Evolutionary conservation across 2,329 filamentous ascomycete genomes (phyloP).

Genomic region (Botrytis pseudocinerea): DNA sequence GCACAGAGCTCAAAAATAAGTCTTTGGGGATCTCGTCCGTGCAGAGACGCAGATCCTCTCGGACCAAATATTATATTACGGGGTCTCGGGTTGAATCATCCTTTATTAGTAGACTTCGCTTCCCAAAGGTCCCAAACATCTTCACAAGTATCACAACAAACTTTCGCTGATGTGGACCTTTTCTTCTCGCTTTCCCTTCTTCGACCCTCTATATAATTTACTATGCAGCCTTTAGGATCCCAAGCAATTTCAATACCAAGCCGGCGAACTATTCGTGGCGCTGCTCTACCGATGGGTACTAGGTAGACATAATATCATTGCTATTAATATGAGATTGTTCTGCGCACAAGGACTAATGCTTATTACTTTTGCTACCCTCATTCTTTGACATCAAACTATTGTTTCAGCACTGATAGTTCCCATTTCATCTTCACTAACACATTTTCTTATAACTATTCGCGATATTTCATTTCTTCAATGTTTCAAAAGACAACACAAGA

Average conservation of each 20-base stretch:
- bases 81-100: background rate
- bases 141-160: background rate
- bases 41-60: background rate
- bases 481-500: background rate
- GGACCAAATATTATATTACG: background rate
- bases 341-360: background rate
- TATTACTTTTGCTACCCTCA: conserved; percentile 11
- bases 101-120: background rate
- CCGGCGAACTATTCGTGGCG: background rate
- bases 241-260: background rate
- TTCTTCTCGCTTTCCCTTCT: background rate
- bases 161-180: background rate
- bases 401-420: conserved; percentile 17
- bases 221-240: background rate
- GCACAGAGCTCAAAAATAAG: background rate
- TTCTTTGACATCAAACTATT: conserved; percentile 16
- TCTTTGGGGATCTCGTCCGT: conserved; percentile 5
- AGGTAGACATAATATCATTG: background rate
- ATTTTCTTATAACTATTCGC: conserved; percentile 1
- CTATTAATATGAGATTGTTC: conserved; percentile 3
- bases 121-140: background rate
- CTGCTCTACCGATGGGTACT: background rate
- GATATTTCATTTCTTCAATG: background rate
- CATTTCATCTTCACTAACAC: background rate
- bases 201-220: background rate